phyloP scores from a whole-genome alignment of 2,329 filamentous ascomycete species.

The Didymosphaeria variabile region DNA sequence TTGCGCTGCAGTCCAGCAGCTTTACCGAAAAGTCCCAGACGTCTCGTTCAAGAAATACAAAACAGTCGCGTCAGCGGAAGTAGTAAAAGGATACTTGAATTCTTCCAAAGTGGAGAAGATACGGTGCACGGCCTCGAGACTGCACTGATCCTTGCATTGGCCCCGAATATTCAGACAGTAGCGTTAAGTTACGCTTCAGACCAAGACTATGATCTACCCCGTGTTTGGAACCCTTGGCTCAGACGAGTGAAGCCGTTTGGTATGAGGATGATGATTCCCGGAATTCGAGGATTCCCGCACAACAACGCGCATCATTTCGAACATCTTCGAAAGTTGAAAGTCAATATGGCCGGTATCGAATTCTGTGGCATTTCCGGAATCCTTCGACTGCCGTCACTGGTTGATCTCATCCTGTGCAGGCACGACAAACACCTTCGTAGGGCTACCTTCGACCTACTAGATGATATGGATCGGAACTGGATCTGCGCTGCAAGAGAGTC shows the following conservation, averaged over 20 bases:
- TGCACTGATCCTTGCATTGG: constrained; percentile 8
- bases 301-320: constrained; percentile 2
- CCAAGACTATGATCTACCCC: too few species aligned
- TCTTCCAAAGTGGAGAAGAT: constrained; percentile 2
- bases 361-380: background rate
- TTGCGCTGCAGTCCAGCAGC: background rate
- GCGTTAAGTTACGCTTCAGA: background rate
- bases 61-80: background rate
- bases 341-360: background rate
- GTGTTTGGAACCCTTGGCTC: background rate
- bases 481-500: background rate
- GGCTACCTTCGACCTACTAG: background rate
- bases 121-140: background rate
- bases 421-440: background rate
- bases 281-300: background rate
- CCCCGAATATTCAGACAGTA: constrained; percentile 3
- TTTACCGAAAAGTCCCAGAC: background rate
- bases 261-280: background rate
- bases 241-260: background rate
- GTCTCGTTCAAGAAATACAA: background rate
- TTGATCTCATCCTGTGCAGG: background rate
- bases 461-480: background rate
- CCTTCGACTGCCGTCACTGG: constrained; percentile 6
- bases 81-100: background rate
- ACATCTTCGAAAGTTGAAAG: constrained; percentile 4